Conservation (phyloP, 768 basidiomycete species). For the Pleurotus platypus region DNA sequence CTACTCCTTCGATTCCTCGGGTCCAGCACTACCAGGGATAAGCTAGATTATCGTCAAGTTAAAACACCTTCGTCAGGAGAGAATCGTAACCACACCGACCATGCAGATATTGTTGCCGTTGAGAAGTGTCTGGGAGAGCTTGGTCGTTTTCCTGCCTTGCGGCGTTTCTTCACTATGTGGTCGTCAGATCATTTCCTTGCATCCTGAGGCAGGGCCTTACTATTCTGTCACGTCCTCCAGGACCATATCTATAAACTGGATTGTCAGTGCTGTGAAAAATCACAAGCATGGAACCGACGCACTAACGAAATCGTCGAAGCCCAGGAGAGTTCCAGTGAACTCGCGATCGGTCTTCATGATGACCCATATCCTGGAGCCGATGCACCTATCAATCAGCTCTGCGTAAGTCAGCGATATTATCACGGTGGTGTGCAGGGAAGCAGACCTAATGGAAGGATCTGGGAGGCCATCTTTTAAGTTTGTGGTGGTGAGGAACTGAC, state of each 20-base stretch:
- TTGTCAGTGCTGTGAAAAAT: neutral
- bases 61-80: neutral
- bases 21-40: constrained; percentile 70
- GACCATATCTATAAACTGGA: constrained; percentile 67
- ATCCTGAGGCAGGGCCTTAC: constrained; percentile 42
- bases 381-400: constrained; percentile 98
- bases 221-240: constrained; percentile 96
- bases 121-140: constrained; percentile 81
- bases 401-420: neutral
- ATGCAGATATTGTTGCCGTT: constrained; percentile 98
- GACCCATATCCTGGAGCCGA: constrained; percentile 96
- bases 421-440: neutral
- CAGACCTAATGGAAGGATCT: constrained; percentile 88
- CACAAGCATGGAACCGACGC: constrained; percentile 36
- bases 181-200: neutral
- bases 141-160: constrained; percentile 75
- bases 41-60: constrained; percentile 34
- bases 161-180: constrained; percentile 75
- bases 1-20: constrained; percentile 35
- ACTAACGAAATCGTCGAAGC: constrained; percentile 99
- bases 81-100: constrained; percentile 38
- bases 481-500: too few relatives aligned
- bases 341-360: constrained; percentile 98
- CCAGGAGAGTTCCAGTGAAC: constrained; percentile 91
- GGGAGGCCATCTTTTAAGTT: constrained; percentile 61